Evolutionary conservation across 805 yeast genomes (phyloP).

Genomic region (Candida odintsovae): DNA sequence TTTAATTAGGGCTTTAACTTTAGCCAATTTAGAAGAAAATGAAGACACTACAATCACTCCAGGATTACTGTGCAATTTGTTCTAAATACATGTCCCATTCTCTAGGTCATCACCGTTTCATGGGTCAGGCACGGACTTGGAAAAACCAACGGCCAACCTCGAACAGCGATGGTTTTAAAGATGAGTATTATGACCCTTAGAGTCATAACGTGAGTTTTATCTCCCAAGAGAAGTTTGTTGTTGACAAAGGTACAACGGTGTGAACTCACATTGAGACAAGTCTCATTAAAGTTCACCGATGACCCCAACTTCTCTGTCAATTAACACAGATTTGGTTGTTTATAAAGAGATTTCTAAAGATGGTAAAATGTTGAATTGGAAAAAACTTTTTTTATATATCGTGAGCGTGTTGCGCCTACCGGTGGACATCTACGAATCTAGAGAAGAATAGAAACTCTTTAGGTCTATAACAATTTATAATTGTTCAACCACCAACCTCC

Average conservation of each 20-base stretch:
- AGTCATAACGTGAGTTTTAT: neutral
- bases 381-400: neutral
- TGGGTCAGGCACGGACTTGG: conserved; percentile 45
- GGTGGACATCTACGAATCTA: neutral
- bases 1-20: too few species aligned
- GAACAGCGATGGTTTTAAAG: conserved; percentile 96
- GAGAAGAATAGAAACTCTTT: too few species aligned
- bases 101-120: conserved; percentile 96
- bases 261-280: too few species aligned
- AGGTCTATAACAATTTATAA: too few species aligned
- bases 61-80: too few species aligned
- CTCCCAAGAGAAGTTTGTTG: neutral
- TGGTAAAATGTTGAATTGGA: too few species aligned
- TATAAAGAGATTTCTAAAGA: neutral
- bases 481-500: too few species aligned
- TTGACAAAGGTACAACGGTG: neutral
- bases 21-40: too few species aligned
- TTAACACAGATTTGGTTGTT: too few species aligned
- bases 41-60: too few species aligned
- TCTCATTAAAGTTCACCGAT: too few species aligned
- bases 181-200: conserved; percentile 4
- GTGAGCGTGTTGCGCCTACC: neutral
- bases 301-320: neutral
- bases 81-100: conserved; percentile 54
- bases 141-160: conserved; percentile 67